Base-by-base conservation (phyloP, 805 yeast genomes). In the Candida dajiaensis region DNA sequence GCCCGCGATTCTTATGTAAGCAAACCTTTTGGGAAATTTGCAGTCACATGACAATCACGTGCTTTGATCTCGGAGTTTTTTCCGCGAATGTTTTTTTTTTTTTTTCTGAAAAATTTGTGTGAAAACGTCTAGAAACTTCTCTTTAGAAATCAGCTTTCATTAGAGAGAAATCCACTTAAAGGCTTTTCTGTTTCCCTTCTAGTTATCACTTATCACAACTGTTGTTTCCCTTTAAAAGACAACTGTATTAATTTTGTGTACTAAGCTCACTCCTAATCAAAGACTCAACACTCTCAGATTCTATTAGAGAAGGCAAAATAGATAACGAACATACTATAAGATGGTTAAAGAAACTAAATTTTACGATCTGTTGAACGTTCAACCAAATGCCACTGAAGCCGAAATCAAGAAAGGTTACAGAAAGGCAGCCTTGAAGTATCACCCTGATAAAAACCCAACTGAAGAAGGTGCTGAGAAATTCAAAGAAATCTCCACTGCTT, bases 401-500 rank as follows among this genome's bases (percentile, higher is more conserved):
- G 89, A 85, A 68, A 78, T 85, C 64, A 85, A 85, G 67, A 85
- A 85, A 61, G 92, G 90, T 25, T 85, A 85, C 70, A 80, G 92
- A 76, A 77, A 83, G 59, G 77, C 85, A 38, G 95, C 95, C 18
- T 74, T 85, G 60, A 85, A 82, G 61, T 82, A 75, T 67, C 95
- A 85, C 65, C 95, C 95, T 54, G 95, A 85, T 70, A 85, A 85
- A 71, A 81, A 81, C 61, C 81, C 89, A 47, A 74, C 83, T 16
- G 89, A 85, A 45, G 98, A 90, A 67, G 97, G 96, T 15, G 94
- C 95, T 44, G 98, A 92, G 64, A 89, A 87, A 70, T 92, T 92
- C 69, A 92, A 92, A 69, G 96, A 89, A 65, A 77, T 89, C 60
- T 82, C 92, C 4, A 79, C 80, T 50, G 97, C 97, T 7, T 80